A percentile compares a stretch with the other conserved stretches of the same genome.
phyloP scores from a whole-genome alignment of 1,284 basidiomycete genomes.

The Peniophora sp. region DNA sequence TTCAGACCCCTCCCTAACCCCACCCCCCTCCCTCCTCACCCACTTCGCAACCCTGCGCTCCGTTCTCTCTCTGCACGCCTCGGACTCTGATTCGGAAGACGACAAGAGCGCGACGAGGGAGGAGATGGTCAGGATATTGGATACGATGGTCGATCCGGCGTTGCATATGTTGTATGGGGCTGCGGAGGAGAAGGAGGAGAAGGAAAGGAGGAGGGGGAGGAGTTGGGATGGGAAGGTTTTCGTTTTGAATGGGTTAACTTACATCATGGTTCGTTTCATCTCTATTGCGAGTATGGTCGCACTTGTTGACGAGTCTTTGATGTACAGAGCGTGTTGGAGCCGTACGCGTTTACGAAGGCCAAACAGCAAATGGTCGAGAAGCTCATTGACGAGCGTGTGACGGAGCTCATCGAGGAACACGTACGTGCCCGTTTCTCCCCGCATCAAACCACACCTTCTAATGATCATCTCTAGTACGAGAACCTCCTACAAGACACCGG shows the following conservation, averaged over 20 bases:
- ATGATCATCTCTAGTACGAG: slow-evolving; percentile 42
- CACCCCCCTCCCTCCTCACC: slow-evolving; percentile 75
- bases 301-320: not conserved
- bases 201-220: slow-evolving; percentile 44
- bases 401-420: slow-evolving; percentile 71
- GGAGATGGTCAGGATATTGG: slow-evolving; percentile 64
- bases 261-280: slow-evolving; percentile 55
- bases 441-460: not conserved
- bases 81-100: slow-evolving; percentile 47
- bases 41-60: slow-evolving; percentile 80
- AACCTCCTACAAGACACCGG: slow-evolving; percentile 71
- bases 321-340: slow-evolving; percentile 58
- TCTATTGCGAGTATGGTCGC: not conserved
- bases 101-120: slow-evolving; percentile 46
- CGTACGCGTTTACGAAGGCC: slow-evolving; percentile 64
- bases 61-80: slow-evolving; percentile 82
- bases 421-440: slow-evolving; percentile 36
- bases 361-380: slow-evolving; percentile 53
- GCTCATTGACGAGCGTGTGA: slow-evolving; percentile 58
- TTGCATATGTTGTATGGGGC: slow-evolving; percentile 68
- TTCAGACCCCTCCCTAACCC: slow-evolving; percentile 60
- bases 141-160: slow-evolving; percentile 78
- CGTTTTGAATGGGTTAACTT: slow-evolving; percentile 77
- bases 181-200: slow-evolving; percentile 64
- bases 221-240: slow-evolving; percentile 80